phyloP scores from a whole-genome alignment of 345 rosid genomes.

The Syzygium oleosum region DNA sequence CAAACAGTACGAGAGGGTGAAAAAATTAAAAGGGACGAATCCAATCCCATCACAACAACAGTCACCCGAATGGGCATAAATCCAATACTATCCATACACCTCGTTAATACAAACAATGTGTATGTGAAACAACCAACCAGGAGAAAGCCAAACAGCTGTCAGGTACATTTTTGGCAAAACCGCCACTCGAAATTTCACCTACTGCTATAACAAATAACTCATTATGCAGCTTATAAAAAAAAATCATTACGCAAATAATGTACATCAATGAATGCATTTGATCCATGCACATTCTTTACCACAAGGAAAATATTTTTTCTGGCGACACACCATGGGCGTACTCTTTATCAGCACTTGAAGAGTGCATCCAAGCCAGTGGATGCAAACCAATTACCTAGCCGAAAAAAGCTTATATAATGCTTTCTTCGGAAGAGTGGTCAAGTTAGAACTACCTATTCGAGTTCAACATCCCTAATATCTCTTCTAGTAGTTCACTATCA shows the following conservation, averaged over 20 bases:
- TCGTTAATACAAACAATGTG: neutral
- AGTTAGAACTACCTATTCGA: neutral
- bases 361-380: neutral
- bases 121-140: neutral
- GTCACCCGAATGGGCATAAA: neutral
- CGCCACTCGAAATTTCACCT: neutral
- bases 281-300: neutral
- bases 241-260: neutral
- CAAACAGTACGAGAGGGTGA: neutral
- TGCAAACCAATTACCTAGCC: neutral
- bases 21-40: neutral
- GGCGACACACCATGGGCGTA: neutral
- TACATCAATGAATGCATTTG: neutral
- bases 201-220: neutral
- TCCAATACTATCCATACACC: neutral
- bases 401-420: neutral
- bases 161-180: neutral
- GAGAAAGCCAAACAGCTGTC: neutral
- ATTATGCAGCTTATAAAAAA: neutral
- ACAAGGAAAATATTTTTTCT: neutral
- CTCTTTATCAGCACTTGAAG: neutral
- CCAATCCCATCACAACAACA: neutral
- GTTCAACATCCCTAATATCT: neutral
- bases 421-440: neutral
- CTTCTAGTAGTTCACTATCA: neutral